Conservation (phyloP, 2,329 filamentous ascomycete genomes). For the Emericellopsis cladophorae region DNA sequence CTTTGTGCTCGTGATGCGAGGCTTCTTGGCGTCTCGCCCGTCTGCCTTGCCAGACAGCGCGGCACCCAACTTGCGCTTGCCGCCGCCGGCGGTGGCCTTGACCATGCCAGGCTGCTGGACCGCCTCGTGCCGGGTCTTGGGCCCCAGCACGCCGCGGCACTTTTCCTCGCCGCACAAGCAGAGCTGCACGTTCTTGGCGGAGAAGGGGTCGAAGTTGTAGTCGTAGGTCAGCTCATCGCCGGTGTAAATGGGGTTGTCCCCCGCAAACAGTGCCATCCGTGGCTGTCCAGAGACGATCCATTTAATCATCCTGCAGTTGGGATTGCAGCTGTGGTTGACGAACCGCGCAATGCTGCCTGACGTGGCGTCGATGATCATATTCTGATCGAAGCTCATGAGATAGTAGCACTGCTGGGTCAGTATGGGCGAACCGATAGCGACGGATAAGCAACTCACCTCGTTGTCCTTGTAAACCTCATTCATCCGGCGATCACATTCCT, state of each 20-base stretch:
- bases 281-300: constrained; percentile 92
- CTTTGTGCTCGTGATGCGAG: constrained; percentile 19
- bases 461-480: constrained; percentile 88
- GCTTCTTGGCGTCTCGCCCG: constrained; percentile 19
- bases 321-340: constrained; percentile 93
- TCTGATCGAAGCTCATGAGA: constrained; percentile 95
- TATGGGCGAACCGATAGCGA: neutral
- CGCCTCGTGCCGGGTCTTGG: constrained; percentile 42
- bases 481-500: constrained; percentile 89
- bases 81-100: constrained; percentile 28
- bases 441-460: constrained; percentile 45
- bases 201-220: constrained; percentile 61
- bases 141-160: constrained; percentile 51
- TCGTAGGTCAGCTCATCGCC: constrained; percentile 96
- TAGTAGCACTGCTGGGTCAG: constrained; percentile 66
- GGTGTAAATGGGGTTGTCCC: constrained; percentile 78
- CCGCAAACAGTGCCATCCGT: constrained; percentile 92
- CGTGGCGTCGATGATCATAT: constrained; percentile 96
- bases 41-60: constrained; percentile 28
- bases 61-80: constrained; percentile 46
- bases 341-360: constrained; percentile 93
- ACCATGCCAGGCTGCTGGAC: constrained; percentile 19
- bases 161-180: constrained; percentile 52
- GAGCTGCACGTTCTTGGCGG: constrained; percentile 54
- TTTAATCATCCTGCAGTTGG: constrained; percentile 96